Percentiles rank a stretch among this genome's conserved stretches.
Conservation (phyloP, 2,329 filamentous ascomycete genomes). For the Cytospora piceicola region DNA sequence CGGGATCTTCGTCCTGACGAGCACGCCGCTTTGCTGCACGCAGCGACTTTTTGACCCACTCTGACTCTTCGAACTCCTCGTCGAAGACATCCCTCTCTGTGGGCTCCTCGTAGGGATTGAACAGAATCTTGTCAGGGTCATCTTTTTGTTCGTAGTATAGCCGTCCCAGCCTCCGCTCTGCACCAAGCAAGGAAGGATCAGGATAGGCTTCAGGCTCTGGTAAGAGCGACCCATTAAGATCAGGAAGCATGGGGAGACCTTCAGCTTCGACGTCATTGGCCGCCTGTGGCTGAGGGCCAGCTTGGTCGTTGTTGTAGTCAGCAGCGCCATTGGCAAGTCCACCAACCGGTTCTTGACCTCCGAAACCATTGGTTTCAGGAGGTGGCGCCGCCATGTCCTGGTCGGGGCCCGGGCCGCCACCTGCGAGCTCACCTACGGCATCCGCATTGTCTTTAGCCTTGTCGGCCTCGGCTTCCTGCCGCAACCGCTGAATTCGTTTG, state of each 20-base stretch:
- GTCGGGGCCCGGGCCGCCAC: constrained; percentile 36
- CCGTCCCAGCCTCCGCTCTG: constrained; percentile 59
- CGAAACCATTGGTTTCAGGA: constrained; percentile 36
- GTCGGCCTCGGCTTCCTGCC: constrained; percentile 59
- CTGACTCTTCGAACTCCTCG: constrained; percentile 53
- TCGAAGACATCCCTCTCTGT: constrained; percentile 45
- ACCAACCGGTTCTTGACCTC: constrained; percentile 42
- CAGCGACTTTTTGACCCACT: constrained; percentile 59
- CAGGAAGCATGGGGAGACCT: constrained; percentile 31
- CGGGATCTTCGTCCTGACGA: constrained; percentile 57
- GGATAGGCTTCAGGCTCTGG: constrained; percentile 45
- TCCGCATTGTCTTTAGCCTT: constrained; percentile 53
- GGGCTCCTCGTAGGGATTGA: constrained; percentile 61
- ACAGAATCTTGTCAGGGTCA: constrained; percentile 60
- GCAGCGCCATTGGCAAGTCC: constrained; percentile 31
- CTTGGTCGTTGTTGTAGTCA: neutral
- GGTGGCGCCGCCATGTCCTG: constrained; percentile 38
- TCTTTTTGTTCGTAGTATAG: constrained; percentile 65
- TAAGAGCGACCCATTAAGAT: constrained; percentile 17
- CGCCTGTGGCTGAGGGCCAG: constrained; percentile 29
- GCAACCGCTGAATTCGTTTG: constrained; percentile 60
- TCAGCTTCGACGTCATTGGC: constrained; percentile 37
- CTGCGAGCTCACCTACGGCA: constrained; percentile 33
- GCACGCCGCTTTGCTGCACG: constrained; percentile 58
- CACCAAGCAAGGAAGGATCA: constrained; percentile 51